Percentiles rank a stretch among this genome's conserved stretches.
These are phyloP conservation scores for Penicillium janthinellum DNA, from an alignment of 2,329 filamentous ascomycete genomes.

Conservation along the genomic window DNA sequence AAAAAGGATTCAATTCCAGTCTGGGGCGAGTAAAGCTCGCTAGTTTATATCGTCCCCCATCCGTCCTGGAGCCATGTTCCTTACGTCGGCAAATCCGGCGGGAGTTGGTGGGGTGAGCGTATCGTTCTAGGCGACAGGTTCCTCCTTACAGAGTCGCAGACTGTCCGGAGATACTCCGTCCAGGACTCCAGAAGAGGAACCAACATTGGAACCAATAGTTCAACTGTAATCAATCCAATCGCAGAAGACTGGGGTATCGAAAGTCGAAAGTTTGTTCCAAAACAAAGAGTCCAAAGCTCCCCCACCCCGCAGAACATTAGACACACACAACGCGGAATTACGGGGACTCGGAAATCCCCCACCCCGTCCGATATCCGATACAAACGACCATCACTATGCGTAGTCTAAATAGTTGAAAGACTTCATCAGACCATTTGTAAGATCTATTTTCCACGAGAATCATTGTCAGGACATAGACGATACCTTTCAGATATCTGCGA, in stretches of 20 bases:
- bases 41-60: slow-evolving; percentile 11
- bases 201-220: background rate
- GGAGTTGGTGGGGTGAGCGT: slow-evolving; percentile 1
- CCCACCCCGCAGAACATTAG: slow-evolving; percentile 10
- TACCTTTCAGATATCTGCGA: too few species aligned
- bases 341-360: slow-evolving; percentile 8
- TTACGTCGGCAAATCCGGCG: slow-evolving; percentile 9
- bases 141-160: too few species aligned
- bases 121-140: background rate
- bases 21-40: background rate
- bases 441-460: too few species aligned
- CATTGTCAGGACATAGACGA: too few species aligned
- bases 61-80: background rate
- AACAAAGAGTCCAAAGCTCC: background rate
- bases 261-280: background rate
- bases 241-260: background rate
- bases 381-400: background rate
- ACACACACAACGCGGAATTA: slow-evolving; percentile 14
- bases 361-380: background rate
- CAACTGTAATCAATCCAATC: background rate
- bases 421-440: too few species aligned
- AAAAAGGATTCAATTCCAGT: background rate
- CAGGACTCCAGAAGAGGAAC: background rate
- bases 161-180: background rate
- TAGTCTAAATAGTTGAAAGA: too few species aligned